These are phyloP conservation scores for Linnemannia schmuckeri DNA, from an alignment of 192 early-diverging fungal species.

Conservation along the genomic window DNA sequence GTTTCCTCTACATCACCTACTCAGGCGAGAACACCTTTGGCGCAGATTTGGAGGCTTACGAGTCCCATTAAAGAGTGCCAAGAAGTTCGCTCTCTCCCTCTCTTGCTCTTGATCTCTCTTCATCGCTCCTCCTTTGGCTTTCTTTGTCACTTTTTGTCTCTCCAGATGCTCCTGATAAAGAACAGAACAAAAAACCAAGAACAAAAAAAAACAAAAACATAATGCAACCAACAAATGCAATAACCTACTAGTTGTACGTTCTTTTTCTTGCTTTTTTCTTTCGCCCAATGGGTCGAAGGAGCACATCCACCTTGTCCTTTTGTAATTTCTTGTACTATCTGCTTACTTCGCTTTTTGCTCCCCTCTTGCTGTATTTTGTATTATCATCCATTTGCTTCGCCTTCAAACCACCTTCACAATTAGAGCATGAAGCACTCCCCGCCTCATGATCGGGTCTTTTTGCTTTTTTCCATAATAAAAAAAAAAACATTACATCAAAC, in stretches of 20 bases:
- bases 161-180: slow-evolving; percentile 5
- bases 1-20: slow-evolving; percentile 96
- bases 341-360: neutral
- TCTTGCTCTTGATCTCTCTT: slow-evolving; percentile 12
- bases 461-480: slow-evolving; percentile 5
- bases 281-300: neutral
- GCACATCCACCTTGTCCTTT: neutral
- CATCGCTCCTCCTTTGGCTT: slow-evolving; percentile 18
- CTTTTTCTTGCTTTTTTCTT: slow-evolving; percentile 9
- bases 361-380: slow-evolving; percentile 2
- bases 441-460: neutral
- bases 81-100: neutral
- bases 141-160: slow-evolving; percentile 20
- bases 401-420: slow-evolving; percentile 13
- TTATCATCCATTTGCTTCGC: slow-evolving; percentile 3
- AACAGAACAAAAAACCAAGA: neutral
- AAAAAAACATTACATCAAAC: neutral
- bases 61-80: slow-evolving; percentile 26
- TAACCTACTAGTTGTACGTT: neutral
- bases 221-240: neutral
- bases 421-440: slow-evolving; percentile 9
- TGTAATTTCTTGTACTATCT: slow-evolving; percentile 10
- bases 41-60: slow-evolving; percentile 17
- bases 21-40: slow-evolving; percentile 94
- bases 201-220: neutral